phyloP scores from a whole-genome alignment of 495 filamentous ascomycete genomes.

The Podospora australis region DNA sequence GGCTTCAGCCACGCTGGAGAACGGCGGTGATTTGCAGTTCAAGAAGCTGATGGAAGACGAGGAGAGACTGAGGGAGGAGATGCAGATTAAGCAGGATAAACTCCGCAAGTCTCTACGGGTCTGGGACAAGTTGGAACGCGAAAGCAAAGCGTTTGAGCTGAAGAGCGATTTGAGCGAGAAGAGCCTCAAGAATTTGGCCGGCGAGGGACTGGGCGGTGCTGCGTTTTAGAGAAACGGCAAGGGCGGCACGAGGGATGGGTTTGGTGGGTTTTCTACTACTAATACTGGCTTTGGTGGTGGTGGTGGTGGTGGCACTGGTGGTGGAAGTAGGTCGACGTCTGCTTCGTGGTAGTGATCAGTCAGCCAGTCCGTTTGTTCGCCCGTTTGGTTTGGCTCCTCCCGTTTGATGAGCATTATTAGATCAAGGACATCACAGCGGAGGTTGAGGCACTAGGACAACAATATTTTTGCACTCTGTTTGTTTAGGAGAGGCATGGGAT shows the following conservation, averaged over 20 bases:
- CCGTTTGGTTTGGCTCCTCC: no score
- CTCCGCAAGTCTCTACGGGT: slow-evolving; percentile 33
- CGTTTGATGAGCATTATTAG: no score
- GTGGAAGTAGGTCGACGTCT: no score
- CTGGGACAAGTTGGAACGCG: slow-evolving; percentile 40
- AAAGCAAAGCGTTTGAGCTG: slow-evolving; percentile 37
- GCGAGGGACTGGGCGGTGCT: slow-evolving; percentile 37
- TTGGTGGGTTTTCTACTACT: background rate
- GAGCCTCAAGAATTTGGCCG: slow-evolving; percentile 37
- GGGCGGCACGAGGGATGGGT: no score
- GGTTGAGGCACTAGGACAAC: no score
- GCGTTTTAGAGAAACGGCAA: slow-evolving; percentile 33
- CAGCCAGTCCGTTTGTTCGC: no score
- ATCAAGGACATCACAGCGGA: no score
- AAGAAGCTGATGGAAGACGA: slow-evolving; percentile 39
- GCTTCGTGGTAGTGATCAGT: no score
- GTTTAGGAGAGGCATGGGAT: no score
- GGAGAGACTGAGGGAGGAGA: slow-evolving; percentile 38
- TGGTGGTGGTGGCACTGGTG: no score
- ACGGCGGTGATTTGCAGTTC: slow-evolving; percentile 30
- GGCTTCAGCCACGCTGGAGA: slow-evolving; percentile 26
- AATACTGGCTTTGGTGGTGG: no score
- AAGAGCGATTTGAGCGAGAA: slow-evolving; percentile 40
- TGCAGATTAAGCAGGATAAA: slow-evolving; percentile 39
- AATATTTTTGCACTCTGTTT: no score